Percentiles rank a stretch among this genome's conserved stretches.
These are phyloP conservation scores for Aleurites moluccanus DNA, from an alignment of 441 rosid genomes.

Conservation along the genomic window DNA sequence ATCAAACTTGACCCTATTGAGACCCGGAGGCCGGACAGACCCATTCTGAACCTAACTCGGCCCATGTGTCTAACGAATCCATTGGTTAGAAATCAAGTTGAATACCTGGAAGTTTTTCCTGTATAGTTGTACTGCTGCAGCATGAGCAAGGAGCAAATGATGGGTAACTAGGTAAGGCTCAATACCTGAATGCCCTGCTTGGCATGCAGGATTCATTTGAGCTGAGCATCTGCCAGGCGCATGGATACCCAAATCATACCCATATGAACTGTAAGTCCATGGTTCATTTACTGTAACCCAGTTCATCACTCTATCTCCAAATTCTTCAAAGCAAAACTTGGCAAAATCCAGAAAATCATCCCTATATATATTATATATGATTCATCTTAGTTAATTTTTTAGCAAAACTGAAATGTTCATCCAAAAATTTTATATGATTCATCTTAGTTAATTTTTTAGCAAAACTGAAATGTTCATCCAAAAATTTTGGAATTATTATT, in stretches of 20 bases:
- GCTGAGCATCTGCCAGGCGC: not conserved
- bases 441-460: no score
- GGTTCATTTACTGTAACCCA: conserved; percentile 59
- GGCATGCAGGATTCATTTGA: not conserved
- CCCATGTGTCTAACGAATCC: no score
- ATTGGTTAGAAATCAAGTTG: no score
- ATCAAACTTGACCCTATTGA: no score
- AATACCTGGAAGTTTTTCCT: conserved; percentile 29
- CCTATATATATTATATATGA: conserved; percentile 19
- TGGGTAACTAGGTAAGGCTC: conserved; percentile 48
- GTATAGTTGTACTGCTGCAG: conserved; percentile 37
- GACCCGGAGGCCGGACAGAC: no score
- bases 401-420: no score
- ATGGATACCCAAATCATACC: not conserved
- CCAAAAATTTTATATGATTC: no score
- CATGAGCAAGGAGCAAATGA: conserved; percentile 41
- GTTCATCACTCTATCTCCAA: conserved; percentile 50
- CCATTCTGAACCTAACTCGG: no score
- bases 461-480: no score
- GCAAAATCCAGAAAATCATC: conserved; percentile 41
- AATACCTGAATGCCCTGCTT: conserved; percentile 11
- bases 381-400: no score
- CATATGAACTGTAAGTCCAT: not conserved
- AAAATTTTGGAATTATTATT: no score
- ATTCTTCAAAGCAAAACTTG: conserved; percentile 38